Base-by-base conservation (phyloP, 208 protist genomes). In the Phytomonas francai region DNA sequence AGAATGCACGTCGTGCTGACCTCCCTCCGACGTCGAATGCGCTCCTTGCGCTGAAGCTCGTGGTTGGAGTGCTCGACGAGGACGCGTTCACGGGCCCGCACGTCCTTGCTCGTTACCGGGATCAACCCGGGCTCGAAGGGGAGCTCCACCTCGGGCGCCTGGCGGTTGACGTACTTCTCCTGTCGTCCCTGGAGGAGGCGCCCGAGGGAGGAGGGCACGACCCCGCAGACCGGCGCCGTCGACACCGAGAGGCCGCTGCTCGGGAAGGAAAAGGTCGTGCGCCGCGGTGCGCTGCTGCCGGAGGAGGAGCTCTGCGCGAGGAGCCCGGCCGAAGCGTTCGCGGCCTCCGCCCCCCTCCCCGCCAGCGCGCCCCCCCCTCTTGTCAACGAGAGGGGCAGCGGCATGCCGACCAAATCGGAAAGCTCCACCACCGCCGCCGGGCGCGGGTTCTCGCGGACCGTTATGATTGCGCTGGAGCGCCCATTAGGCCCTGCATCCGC, bases 281-380 rank as follows among this genome's bases (percentile, higher is more conserved):
- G 75, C 16, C 77, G 76, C 30, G 80, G 74, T 4, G 74, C 74
- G 19, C 77, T 81, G 28, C 74, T 78, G 27, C 72, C 64, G 2
- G 83, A 89, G 0, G 84, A 89, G 0, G 84, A 89, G n/a, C n/a
- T n/a, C n/a, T n/a, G n/a, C n/a, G n/a, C n/a, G 9, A 76, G 79
- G 2, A 67, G 79, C n/a, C 74, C 66, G 12, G 73, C 63, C 36
- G 51, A 62, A 5, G 71, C 66, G 30, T 66, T 68, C 45, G 31
- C 57, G 36, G 66, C 63, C 19, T 69, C 67, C 31, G 56, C 69
- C 27, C 54, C 65, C 8, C 25, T 29, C 54, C 5, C 9, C 54
- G 54, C 9, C 54, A 29, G 25, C 6, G 9, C 3, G 6, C 28
- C 54, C 25, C 5, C 54, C 54, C 2, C 54, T 7, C 5, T 2